Evolutionary conservation across 352 stramenopile species (phyloP), one percentile per base, ranked within the genome.

Genomic region (Phytophthora sojae): DNA sequence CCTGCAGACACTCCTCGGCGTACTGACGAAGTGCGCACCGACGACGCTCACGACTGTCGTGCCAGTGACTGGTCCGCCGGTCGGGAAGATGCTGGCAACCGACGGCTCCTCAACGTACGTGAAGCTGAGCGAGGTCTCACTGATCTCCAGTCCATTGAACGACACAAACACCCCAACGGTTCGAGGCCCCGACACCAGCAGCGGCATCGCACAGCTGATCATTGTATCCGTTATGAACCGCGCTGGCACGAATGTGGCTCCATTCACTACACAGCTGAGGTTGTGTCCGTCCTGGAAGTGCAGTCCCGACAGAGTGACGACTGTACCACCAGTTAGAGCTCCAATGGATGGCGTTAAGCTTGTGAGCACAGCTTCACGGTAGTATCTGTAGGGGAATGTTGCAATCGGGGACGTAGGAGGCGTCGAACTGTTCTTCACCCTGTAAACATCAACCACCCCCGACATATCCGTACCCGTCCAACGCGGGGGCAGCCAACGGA

Each of bases 131-230:
- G 57, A 69, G 30, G 58, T 35, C 9, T 64, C 50, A 56, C 68
- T 81, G 19, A 74, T 50, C 47, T 85, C 75, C 21, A 79, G 53
- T 21, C 75, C 75, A 55, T 85, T 82, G 4, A 85, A 59, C 4
- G 69, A 77, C 8, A 82, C 64, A n/a, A 67, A 74, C 11, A 82
- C 51, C 17, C 30, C 30, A 44, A 82, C 49, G 21, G 64, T 61
- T 32, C 51, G 61, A 7, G 57, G 19, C n/a, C 64, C 61, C 0
- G 55, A 69, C 4, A 47, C 35, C 60, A 64, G 67, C 35, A 66
- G 45, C 6, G 76, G 76, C 6, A 75, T 69, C 42, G 19, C 64
- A 23, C 73, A 83, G 12, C 60, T 64, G n/a, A 85, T 50, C 58
- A 76, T 77, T 2, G 64, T 53, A 7, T 77, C 57, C 58, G 39